Evolutionary conservation across 768 basidiomycete genomes (phyloP).

Genomic region (Russula vinacea): DNA sequence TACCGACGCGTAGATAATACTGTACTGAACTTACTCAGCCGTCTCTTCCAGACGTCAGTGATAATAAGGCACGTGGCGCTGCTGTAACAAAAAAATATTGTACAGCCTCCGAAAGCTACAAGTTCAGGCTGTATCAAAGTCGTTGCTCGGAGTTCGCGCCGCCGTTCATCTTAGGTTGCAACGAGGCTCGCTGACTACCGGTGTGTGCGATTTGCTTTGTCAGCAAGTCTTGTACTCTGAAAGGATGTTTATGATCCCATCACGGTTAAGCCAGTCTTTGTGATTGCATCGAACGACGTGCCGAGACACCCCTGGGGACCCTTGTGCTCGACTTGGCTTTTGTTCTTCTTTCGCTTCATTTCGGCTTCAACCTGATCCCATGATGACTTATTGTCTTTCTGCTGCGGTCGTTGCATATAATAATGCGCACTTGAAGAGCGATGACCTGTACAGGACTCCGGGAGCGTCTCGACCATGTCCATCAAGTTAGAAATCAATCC

Average conservation of each 20-base stretch:
- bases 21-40: too few relatives aligned
- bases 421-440: neutral
- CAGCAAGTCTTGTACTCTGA: constrained; percentile 18
- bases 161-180: too few relatives aligned
- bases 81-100: neutral
- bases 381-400: neutral
- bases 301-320: neutral
- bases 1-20: neutral
- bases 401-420: constrained; percentile 9
- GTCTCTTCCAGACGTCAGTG: neutral
- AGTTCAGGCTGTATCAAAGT: too few relatives aligned
- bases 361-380: neutral
- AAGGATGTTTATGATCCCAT: constrained; percentile 1
- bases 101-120: too few relatives aligned
- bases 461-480: constrained; percentile 48
- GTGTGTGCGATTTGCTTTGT: constrained; percentile 3
- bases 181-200: too few relatives aligned
- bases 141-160: too few relatives aligned
- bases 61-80: neutral
- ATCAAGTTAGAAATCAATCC: constrained; percentile 64
- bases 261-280: neutral
- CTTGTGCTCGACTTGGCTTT: neutral
- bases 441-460: neutral
- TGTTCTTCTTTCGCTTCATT: constrained; percentile 16
- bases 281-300: neutral